Conservation (phyloP, 768 basidiomycete genomes). For the Gymnopilus dilepis region DNA sequence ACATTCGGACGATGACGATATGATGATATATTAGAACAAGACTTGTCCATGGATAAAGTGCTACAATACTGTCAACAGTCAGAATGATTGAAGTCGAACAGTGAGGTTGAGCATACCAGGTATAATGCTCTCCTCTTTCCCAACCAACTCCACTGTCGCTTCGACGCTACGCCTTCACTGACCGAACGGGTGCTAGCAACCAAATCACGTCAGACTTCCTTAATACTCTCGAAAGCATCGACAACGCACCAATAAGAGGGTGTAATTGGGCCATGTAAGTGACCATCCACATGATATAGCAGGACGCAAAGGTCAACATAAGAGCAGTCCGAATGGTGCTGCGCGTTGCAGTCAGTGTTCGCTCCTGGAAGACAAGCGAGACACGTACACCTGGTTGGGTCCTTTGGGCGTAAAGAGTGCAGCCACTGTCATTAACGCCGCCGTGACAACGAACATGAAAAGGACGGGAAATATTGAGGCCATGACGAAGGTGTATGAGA, state of each 20-base stretch:
- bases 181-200: slow-evolving; percentile 28
- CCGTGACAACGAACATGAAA: slow-evolving; percentile 66
- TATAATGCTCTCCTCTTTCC: slow-evolving; percentile 32
- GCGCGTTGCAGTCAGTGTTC: slow-evolving; percentile 10
- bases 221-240: neutral
- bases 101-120: slow-evolving; percentile 30
- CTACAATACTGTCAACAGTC: slow-evolving; percentile 32
- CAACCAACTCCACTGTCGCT: neutral
- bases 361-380: neutral
- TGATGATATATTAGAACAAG: slow-evolving; percentile 22
- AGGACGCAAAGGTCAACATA: slow-evolving; percentile 78
- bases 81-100: neutral
- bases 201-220: slow-evolving; percentile 2
- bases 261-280: slow-evolving; percentile 96
- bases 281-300: slow-evolving; percentile 97
- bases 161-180: slow-evolving; percentile 21
- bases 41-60: slow-evolving; percentile 33
- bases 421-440: slow-evolving; percentile 64
- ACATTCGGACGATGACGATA: neutral
- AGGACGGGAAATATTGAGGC: slow-evolving; percentile 73
- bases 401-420: slow-evolving; percentile 85
- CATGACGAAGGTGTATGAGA: no score
- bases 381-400: slow-evolving; percentile 83
- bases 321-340: slow-evolving; percentile 86
- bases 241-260: slow-evolving; percentile 82